Base-by-base conservation (phyloP, 495 filamentous ascomycete species). In the Trichoderma parareesei region DNA sequence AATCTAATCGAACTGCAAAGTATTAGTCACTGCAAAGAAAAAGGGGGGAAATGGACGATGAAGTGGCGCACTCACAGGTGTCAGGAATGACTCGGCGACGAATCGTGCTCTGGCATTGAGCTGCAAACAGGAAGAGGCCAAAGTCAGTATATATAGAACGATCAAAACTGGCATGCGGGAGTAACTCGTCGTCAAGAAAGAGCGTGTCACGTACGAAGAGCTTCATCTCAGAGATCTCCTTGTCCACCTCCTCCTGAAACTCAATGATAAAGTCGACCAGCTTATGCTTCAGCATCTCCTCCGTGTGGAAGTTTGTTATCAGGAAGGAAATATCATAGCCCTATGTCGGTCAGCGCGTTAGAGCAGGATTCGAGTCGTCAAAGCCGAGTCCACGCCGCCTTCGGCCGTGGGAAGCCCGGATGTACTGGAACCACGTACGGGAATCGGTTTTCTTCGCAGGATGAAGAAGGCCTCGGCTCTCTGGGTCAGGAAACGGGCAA, bases 171-270 rank as follows among this genome's bases (percentile, higher is more conserved):
- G 27, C 27, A 27, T 1, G 27, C 27, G 27, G 27, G 27, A 18
- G 13, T 33, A 18, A 13, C 18, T 14, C 3, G 2, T 10, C 20
- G 5, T 27, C 41, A 61, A 14, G 2, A 61, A 10, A 0, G 10
- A 68, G 46, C 65, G 62, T 35, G 59, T 27, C 27, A 82, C 91
- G 61, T 85, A 98, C 93, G 77, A 98, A 99, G 67, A 99, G 85
- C 85, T 99, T 99, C 94, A 98, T 97, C 77, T 98, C 95, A 1
- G 93, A 98, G 62, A 98, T 98, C 76, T 99, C 95, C 80, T 98
- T 98, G 72, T 98, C 94, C 38, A 98, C 94, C 71, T 99, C 95
- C 77, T 98, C 93, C 93, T 98, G 97, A 73, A 97, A 98, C 68
- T 97, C 88, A 66, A 99, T 96, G 66, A 98, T 94, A 71, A 98